These are phyloP conservation scores for Paraurostyla sp. DNA, from an alignment of 73 alveolate species.

Conservation along the genomic window DNA sequence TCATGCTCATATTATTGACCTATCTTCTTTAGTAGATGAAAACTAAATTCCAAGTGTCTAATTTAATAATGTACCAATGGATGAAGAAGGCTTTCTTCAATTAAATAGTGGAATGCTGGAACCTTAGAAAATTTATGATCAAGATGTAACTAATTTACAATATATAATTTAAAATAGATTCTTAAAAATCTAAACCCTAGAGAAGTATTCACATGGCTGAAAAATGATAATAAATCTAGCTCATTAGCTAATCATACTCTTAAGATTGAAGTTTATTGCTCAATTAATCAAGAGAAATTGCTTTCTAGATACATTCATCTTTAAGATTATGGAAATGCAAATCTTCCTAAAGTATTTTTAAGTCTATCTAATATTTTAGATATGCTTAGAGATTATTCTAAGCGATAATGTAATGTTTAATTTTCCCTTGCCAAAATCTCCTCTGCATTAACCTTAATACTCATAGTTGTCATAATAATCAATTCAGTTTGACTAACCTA, in stretches of 20 bases:
- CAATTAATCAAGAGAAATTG: conserved; percentile 9
- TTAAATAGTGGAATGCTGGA: background rate
- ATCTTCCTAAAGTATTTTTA: background rate
- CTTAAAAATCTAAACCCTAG: conserved; percentile 8
- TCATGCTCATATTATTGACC: conserved; percentile 32
- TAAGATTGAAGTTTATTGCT: background rate
- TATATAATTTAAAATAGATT: background rate
- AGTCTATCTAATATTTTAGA: background rate
- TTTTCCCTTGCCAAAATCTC: background rate
- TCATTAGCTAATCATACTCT: conserved; percentile 18
- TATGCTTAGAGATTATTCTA: background rate
- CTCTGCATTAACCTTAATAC: too few species aligned
- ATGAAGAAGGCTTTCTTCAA: conserved; percentile 10
- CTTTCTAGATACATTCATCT: conserved; percentile 6
- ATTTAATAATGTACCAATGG: background rate
- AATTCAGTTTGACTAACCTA: background rate
- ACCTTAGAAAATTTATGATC: background rate
- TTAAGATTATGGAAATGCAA: background rate
- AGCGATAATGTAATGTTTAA: background rate
- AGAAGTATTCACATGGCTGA: conserved; percentile 11
- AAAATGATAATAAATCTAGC: background rate
- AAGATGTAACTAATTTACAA: conserved; percentile 4
- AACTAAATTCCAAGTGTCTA: background rate
- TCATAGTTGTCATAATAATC: too few species aligned
- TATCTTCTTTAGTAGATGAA: conserved; percentile 4